Percentiles rank a stretch among this genome's conserved stretches.
phyloP scores from a whole-genome alignment of 306 rosid genomes.

The Cucurbita pepo region DNA sequence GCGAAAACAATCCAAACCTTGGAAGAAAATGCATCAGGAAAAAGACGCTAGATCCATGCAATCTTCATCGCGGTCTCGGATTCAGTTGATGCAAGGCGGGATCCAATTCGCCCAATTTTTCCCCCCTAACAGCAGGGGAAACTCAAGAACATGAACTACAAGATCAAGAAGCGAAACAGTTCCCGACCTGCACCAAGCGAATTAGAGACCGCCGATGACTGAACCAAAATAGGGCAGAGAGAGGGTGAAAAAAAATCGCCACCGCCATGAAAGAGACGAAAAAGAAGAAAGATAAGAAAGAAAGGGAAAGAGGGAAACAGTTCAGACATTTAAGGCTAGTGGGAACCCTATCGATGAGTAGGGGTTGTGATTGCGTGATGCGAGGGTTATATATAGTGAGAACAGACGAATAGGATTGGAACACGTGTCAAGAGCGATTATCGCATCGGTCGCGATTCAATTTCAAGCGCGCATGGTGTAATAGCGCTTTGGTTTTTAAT shows the following conservation, averaged over 20 bases:
- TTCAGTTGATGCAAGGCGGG: constrained; percentile 98
- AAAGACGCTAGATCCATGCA: constrained; percentile 17
- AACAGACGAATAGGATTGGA: not conserved
- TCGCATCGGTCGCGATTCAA: not conserved
- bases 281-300: not conserved
- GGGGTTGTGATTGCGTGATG: constrained; percentile 3
- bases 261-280: not conserved
- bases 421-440: not conserved
- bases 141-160: not conserved
- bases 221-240: constrained; percentile 3
- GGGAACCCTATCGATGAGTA: not conserved
- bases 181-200: constrained; percentile 99
- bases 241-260: not conserved
- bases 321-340: not conserved
- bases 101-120: constrained; percentile 29
- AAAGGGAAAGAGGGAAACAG: not conserved
- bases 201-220: constrained; percentile 76
- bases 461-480: not conserved
- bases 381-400: constrained; percentile 9
- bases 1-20: constrained; percentile 9
- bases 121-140: not conserved
- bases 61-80: constrained; percentile 60
- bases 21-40: constrained; percentile 9
- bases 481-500: not conserved
- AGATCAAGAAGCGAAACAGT: constrained; percentile 22